Evolutionary conservation across 805 yeast genomes (phyloP).

Genomic region (Saccharomyces eubayanus): DNA sequence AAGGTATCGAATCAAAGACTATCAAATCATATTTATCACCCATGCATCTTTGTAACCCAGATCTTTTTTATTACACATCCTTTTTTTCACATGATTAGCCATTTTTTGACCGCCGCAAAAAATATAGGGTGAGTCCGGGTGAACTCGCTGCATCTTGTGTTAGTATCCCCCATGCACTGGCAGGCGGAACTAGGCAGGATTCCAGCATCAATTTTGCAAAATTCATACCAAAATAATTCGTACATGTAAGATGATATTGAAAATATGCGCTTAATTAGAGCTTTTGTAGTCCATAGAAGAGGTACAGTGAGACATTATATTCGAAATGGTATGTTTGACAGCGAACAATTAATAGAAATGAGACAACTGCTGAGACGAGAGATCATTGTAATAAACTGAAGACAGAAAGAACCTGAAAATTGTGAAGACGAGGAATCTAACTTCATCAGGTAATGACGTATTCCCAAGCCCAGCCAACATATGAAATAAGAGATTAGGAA

Average conservation of each 20-base stretch:
- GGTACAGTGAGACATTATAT: conserved; percentile 18
- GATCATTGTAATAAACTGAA: neutral
- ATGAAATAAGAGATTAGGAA: neutral
- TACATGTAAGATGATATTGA: neutral
- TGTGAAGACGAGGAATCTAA: neutral
- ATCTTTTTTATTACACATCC: neutral
- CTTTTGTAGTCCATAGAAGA: neutral
- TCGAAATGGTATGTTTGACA: conserved; percentile 19
- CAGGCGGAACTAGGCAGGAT: neutral
- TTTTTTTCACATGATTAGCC: too few species aligned
- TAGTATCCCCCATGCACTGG: neutral
- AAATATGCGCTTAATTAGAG: neutral
- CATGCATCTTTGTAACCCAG: neutral
- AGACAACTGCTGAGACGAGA: neutral
- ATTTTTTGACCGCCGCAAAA: neutral
- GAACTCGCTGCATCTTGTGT: neutral
- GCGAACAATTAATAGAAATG: neutral
- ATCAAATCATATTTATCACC: neutral
- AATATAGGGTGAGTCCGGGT: neutral
- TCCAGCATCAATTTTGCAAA: neutral
- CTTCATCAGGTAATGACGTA: neutral
- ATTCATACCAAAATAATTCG: conserved; percentile 1
- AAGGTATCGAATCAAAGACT: too few species aligned
- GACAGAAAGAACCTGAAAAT: neutral
- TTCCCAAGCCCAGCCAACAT: neutral